Base-by-base conservation (phyloP, 495 filamentous ascomycete genomes). In the Xanthoparmelia taractica region DNA sequence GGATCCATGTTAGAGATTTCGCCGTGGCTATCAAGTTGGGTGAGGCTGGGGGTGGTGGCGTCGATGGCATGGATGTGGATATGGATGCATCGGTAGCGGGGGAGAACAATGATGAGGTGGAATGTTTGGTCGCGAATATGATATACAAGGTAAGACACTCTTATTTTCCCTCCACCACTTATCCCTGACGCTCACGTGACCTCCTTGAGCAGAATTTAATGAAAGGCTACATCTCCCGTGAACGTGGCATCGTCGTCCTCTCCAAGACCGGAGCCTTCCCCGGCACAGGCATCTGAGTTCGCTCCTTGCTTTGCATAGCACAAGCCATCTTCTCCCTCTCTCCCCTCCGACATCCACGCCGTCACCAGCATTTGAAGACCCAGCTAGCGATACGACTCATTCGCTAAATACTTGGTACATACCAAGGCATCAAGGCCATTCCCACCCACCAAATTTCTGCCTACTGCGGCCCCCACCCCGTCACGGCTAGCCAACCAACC, bases 211-310 rank as follows among this genome's bases (percentile, higher is more conserved):
- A 98, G 91, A 87, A 88, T 60, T 80, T 94, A 18, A 96, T 97
- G 87, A 98, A 97, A 76, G 94, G 94, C 59, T 98, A 98, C 76
- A 97, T 98, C 65, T 84, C 91, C 36, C 90, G 92, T 63, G 92
- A 96, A 59, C 85, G 86, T 55, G 89, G 89, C 61, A 90, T 87
- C 58, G 87, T 97, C 25, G 94, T 98, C 37, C 76, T 98, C 62
- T 96, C 89, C 73, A 96, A 96, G 73, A 84, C 77, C 29, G 90
- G 90, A 50, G 92, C 93, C 6, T 98, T 98, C 72, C 94, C 94
- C 2, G 94, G 93, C n/a, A 98, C 94, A 8, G 89, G 89, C 17
- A 86, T 97, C 57, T 96, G 84, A 88, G 58, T 38, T 23, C 13
- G n/a, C n/a, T n/a, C n/a, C n/a, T n/a, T n/a, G n/a, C n/a, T 10